A percentile compares a stretch with the other conserved stretches of the same genome.
Evolutionary conservation across 2,329 filamentous ascomycete species (phyloP).

Genomic region (Aspergillus sp.): DNA sequence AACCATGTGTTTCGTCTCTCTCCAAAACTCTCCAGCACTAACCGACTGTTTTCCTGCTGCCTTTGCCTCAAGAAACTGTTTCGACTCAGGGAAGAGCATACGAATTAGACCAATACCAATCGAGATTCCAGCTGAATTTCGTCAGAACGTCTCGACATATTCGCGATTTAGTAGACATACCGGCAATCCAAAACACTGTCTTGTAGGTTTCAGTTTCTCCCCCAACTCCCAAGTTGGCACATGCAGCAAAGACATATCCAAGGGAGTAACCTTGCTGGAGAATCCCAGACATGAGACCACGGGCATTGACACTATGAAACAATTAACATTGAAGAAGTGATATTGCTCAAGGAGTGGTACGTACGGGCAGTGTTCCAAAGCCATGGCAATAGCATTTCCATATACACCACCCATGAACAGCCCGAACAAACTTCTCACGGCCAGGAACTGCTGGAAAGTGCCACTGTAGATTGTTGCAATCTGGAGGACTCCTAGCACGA

Average conservation of each 20-base stretch:
- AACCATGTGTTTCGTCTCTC: constrained; percentile 68
- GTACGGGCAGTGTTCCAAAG: constrained; percentile 68
- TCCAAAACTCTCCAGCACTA: constrained; percentile 60
- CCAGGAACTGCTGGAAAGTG: constrained; percentile 74
- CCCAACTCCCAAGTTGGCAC: constrained; percentile 70
- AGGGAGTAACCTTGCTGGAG: constrained; percentile 80
- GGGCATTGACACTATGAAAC: constrained; percentile 52
- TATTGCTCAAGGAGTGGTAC: background rate
- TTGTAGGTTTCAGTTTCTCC: constrained; percentile 61
- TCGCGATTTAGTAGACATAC: constrained; percentile 24
- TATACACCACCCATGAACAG: constrained; percentile 81
- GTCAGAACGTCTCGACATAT: background rate
- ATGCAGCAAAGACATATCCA: constrained; percentile 74
- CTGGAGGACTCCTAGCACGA: constrained; percentile 68
- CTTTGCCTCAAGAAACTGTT: constrained; percentile 72
- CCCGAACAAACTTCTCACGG: constrained; percentile 70
- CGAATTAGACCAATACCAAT: constrained; percentile 65
- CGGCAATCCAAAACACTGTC: constrained; percentile 70
- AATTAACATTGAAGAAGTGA: background rate
- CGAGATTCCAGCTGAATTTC: constrained; percentile 28
- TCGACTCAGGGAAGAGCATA: constrained; percentile 69
- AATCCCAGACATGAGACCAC: constrained; percentile 79
- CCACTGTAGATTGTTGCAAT: constrained; percentile 74
- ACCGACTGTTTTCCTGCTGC: constrained; percentile 55
- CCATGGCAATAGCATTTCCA: constrained; percentile 76